phyloP scores from a whole-genome alignment of 805 yeast genomes.

The Pichia cabralensis region DNA sequence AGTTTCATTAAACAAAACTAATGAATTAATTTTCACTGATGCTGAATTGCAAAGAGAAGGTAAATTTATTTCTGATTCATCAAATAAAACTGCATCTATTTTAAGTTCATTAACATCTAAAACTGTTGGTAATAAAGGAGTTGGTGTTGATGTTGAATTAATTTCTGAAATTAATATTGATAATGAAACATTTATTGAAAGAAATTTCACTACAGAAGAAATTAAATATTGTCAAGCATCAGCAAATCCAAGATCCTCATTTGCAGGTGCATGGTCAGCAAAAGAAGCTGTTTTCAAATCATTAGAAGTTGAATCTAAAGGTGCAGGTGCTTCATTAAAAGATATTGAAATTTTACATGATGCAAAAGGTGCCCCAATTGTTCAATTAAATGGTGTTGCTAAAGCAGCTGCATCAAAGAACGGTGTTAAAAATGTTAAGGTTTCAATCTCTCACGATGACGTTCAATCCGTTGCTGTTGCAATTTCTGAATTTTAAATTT shows the following conservation, averaged over 20 bases:
- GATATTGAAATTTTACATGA: conserved; percentile 82
- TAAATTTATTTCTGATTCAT: conserved; percentile 34
- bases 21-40: conserved; percentile 35
- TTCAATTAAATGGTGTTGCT: conserved; percentile 69
- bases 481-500: conserved; percentile 48
- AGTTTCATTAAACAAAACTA: conserved; percentile 32
- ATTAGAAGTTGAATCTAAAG: conserved; percentile 76
- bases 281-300: conserved; percentile 99
- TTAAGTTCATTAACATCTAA: conserved; percentile 44
- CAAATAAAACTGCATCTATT: conserved; percentile 55
- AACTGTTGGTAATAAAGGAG: conserved; percentile 43
- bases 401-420: conserved; percentile 57
- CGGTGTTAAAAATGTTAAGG: conserved; percentile 64
- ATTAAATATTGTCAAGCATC: conserved; percentile 67
- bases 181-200: conserved; percentile 84
- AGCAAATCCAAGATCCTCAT: conserved; percentile 77
- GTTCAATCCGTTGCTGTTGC: conserved; percentile 98
- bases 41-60: conserved; percentile 39
- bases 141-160: conserved; percentile 96
- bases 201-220: conserved; percentile 84
- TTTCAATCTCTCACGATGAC: conserved; percentile 94
- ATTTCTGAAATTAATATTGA: conserved; percentile 70
- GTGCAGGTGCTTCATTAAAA: conserved; percentile 89
- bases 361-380: conserved; percentile 72
- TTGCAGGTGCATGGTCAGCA: conserved; percentile 98